A percentile compares a stretch with the other conserved stretches of the same genome.
Conservation (phyloP, 257 asterid species). For the Rhazya stricta region DNA sequence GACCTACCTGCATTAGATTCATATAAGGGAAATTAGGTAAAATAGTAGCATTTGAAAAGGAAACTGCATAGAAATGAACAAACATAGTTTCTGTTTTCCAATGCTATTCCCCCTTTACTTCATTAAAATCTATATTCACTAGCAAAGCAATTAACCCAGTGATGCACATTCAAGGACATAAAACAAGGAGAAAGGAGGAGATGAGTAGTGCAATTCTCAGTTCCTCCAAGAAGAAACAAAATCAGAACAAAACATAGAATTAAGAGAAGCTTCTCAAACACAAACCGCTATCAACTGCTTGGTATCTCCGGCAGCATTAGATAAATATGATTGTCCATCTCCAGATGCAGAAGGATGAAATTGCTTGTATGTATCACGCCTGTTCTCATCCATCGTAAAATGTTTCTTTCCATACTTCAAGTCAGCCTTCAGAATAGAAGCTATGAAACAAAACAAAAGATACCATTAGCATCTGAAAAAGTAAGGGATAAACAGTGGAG, state of each 20-base stretch:
- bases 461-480: background rate
- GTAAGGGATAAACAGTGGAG: background rate
- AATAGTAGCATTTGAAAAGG: background rate
- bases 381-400: constrained; percentile 62
- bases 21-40: background rate
- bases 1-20: constrained; percentile 60
- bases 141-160: background rate
- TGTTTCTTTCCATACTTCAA: constrained; percentile 88
- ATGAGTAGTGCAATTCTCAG: background rate
- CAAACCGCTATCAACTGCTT: constrained; percentile 64
- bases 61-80: too few relatives aligned
- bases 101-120: too few relatives aligned
- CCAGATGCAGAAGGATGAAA: constrained; percentile 36
- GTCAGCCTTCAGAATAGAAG: constrained; percentile 81
- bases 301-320: constrained; percentile 46
- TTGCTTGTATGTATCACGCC: constrained; percentile 77
- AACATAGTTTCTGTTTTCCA: background rate
- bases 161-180: background rate
- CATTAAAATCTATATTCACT: background rate
- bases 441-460: constrained; percentile 37
- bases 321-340: constrained; percentile 31
- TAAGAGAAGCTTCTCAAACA: background rate
- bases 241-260: background rate
- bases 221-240: background rate
- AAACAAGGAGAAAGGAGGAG: background rate